These are phyloP conservation scores for Sherardia arvensis DNA, from an alignment of 257 asterid genomes.

Conservation along the genomic window DNA sequence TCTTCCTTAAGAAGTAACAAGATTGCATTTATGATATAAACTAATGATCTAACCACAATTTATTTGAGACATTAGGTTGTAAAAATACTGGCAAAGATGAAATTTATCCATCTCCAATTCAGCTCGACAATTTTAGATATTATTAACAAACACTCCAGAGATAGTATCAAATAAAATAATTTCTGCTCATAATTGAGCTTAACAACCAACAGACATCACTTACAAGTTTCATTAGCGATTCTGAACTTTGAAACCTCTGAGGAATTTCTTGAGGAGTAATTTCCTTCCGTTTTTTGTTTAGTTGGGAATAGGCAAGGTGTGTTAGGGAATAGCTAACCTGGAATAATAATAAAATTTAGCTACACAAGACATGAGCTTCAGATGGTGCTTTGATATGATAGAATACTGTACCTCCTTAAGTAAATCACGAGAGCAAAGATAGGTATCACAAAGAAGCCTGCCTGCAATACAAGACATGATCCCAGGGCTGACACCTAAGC, in stretches of 20 bases:
- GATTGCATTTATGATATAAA: background rate
- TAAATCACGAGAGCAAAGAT: slow-evolving; percentile 74
- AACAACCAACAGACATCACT: slow-evolving; percentile 18
- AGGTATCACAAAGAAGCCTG: slow-evolving; percentile 93
- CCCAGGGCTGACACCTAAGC: slow-evolving; percentile 92
- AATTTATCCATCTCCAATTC: background rate
- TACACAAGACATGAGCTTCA: slow-evolving; percentile 14
- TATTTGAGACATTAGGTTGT: background rate
- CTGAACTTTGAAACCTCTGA: slow-evolving; percentile 68
- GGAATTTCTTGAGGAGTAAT: slow-evolving; percentile 75
- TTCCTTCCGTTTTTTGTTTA: slow-evolving; percentile 76
- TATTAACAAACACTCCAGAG: no score
- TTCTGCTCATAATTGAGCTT: background rate
- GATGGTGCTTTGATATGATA: slow-evolving; percentile 8
- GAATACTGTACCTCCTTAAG: slow-evolving; percentile 61
- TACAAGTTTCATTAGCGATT: slow-evolving; percentile 75
- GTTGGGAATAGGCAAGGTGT: slow-evolving; percentile 75
- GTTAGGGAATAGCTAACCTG: slow-evolving; percentile 97
- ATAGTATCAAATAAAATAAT: background rate
- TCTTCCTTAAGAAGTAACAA: background rate
- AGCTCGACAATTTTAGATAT: background rate
- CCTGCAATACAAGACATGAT: slow-evolving; percentile 91
- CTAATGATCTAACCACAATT: background rate
- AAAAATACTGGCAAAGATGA: background rate
- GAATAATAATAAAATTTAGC: slow-evolving; percentile 20